phyloP scores from a whole-genome alignment of 148 eudicot genomes.

The Silene latifolia region DNA sequence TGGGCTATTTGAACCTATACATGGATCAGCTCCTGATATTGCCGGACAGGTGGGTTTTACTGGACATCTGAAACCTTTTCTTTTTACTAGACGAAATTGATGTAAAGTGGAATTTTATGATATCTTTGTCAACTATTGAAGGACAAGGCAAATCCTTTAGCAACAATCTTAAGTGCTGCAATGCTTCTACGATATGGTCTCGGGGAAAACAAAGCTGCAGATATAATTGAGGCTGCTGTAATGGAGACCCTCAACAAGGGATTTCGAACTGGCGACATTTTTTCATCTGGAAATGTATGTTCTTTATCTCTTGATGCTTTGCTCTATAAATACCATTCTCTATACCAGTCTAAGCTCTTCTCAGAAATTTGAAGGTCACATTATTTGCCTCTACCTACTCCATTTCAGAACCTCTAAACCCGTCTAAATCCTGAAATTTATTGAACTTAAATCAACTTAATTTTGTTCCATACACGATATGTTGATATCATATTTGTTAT shows the following conservation, averaged over 20 bases:
- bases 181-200: conserved; percentile 95
- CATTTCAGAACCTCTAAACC: no score
- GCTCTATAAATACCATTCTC: no score
- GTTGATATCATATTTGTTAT: no score
- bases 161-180: conserved; percentile 84
- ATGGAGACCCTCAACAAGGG: conserved; percentile 70
- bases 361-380: no score
- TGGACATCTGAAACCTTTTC: neutral
- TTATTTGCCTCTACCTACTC: no score
- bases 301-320: no score
- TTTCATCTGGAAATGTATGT: conserved; percentile 45
- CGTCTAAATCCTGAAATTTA: no score
- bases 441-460: no score
- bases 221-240: conserved; percentile 79
- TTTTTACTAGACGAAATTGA: no score
- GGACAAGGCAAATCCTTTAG: conserved; percentile 96
- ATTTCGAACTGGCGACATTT: conserved; percentile 84
- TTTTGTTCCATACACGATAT: no score
- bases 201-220: conserved; percentile 82
- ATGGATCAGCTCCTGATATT: neutral
- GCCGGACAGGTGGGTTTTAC: conserved; percentile 2
- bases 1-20: no score
- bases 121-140: conserved; percentile 20
- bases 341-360: no score
- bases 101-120: neutral